phyloP scores from a whole-genome alignment of 805 yeast genomes.

The Ascoidea tarda region DNA sequence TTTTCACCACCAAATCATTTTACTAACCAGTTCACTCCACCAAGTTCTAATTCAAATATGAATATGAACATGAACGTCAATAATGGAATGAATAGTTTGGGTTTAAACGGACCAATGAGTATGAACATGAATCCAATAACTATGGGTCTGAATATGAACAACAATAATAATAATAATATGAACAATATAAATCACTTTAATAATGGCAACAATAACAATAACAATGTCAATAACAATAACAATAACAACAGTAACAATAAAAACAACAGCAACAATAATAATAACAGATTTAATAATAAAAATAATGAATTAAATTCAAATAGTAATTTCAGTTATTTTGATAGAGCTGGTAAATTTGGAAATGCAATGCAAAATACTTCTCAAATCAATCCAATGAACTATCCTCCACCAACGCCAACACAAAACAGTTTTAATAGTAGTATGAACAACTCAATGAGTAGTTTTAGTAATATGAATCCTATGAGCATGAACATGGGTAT shows the following conservation, averaged over 20 bases:
- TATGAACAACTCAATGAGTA: background rate
- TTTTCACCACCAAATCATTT: slow-evolving; percentile 4
- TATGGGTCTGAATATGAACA: background rate
- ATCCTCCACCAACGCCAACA: background rate
- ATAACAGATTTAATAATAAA: too few species aligned
- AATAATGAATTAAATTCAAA: too few species aligned
- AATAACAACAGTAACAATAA: background rate
- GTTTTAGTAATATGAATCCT: background rate
- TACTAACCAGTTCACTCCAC: slow-evolving; percentile 4
- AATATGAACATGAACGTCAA: background rate
- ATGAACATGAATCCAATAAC: too few species aligned
- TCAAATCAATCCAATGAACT: background rate
- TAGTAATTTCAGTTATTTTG: too few species aligned
- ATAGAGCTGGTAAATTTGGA: too few species aligned
- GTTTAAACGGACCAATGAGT: too few species aligned
- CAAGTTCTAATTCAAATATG: slow-evolving; percentile 2
- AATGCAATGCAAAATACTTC: background rate
- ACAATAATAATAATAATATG: too few species aligned
- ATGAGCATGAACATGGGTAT: background rate
- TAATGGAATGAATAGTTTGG: too few species aligned
- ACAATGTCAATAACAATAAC: too few species aligned
- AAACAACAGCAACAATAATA: background rate
- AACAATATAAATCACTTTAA: too few species aligned
- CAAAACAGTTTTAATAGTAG: background rate
- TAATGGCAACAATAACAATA: too few species aligned